These are phyloP conservation scores for Amanita rimosa DNA, from an alignment of 768 basidiomycete genomes.

Conservation along the genomic window DNA sequence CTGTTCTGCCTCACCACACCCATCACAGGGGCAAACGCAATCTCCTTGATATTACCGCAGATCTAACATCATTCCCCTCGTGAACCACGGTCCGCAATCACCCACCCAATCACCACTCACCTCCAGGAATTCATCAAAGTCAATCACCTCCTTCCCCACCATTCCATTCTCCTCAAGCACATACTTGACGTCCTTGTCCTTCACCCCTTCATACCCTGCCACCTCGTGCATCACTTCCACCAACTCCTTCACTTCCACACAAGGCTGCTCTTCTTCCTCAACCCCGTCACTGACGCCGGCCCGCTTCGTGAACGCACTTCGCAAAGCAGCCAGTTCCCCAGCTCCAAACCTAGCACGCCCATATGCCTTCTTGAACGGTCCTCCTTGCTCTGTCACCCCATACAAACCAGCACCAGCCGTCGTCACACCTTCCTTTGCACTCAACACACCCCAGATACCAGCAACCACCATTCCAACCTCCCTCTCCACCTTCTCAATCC, in stretches of 20 bases:
- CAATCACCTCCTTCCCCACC: conserved; percentile 38
- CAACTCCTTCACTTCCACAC: conserved; percentile 27
- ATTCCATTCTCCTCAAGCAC: conserved; percentile 73
- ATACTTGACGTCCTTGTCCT: conserved; percentile 56
- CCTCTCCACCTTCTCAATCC: conserved; percentile 10
- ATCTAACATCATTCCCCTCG: conserved; percentile 31
- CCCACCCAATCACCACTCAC: conserved; percentile 27
- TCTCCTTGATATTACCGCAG: conserved; percentile 64
- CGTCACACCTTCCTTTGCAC: neutral
- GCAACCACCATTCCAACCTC: neutral
- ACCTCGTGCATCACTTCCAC: conserved; percentile 32
- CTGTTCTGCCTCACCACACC: conserved; percentile 14
- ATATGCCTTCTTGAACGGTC: conserved; percentile 7
- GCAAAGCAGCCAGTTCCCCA: conserved; percentile 30
- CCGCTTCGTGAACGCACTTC: conserved; percentile 24
- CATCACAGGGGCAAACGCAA: conserved; percentile 30
- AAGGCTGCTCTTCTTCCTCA: conserved; percentile 17
- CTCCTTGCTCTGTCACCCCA: conserved; percentile 6
- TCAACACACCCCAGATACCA: neutral
- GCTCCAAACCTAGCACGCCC: conserved; percentile 34
- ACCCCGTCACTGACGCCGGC: conserved; percentile 11
- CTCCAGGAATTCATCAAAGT: conserved; percentile 85
- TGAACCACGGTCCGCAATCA: neutral
- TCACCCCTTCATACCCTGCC: conserved; percentile 49
- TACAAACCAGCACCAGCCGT: conserved; percentile 6